A percentile compares a stretch with the other conserved stretches of the same genome.
These are phyloP conservation scores for Penicillium dipodomyicola DNA, from an alignment of 495 filamentous ascomycete species.

Conservation along the genomic window DNA sequence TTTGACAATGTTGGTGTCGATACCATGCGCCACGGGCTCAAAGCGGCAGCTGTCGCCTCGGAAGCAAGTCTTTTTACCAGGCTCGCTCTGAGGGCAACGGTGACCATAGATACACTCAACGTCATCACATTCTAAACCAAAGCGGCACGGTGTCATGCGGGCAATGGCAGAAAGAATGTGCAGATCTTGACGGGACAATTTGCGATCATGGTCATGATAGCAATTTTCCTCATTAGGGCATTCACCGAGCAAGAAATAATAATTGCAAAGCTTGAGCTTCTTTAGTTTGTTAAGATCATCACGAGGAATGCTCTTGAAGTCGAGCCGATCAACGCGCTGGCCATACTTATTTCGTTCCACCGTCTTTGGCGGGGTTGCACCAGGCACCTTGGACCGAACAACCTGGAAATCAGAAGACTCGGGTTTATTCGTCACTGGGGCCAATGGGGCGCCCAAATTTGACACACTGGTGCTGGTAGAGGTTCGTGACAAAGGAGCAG, in stretches of 20 bases:
- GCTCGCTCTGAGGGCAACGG: constrained; percentile 49
- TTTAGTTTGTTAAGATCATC: constrained; percentile 60
- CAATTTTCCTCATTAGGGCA: constrained; percentile 68
- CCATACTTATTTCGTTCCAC: constrained; percentile 71
- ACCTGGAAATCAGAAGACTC: constrained; percentile 39
- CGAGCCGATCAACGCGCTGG: constrained; percentile 64
- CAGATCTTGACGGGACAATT: constrained; percentile 63
- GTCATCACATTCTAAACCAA: constrained; percentile 70
- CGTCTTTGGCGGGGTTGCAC: constrained; percentile 48
- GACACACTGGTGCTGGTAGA: constrained; percentile 43
- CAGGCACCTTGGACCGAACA: constrained; percentile 52
- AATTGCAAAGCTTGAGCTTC: constrained; percentile 80
- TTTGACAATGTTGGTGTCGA: constrained; percentile 53
- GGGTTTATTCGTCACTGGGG: constrained; percentile 32
- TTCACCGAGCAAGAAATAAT: constrained; percentile 72
- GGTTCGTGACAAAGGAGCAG: constrained; percentile 36
- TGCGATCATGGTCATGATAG: constrained; percentile 72
- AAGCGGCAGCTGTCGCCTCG: constrained; percentile 54
- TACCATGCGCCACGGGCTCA: constrained; percentile 46
- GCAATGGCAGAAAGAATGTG: constrained; percentile 67
- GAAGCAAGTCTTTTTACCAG: constrained; percentile 50
- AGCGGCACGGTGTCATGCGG: constrained; percentile 74
- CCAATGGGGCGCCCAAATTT: constrained; percentile 36
- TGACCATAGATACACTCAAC: constrained; percentile 85
- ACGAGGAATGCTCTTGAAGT: constrained; percentile 52